phyloP scores from a whole-genome alignment of 1,139 yeast species.

The Pichia norvegensis region DNA sequence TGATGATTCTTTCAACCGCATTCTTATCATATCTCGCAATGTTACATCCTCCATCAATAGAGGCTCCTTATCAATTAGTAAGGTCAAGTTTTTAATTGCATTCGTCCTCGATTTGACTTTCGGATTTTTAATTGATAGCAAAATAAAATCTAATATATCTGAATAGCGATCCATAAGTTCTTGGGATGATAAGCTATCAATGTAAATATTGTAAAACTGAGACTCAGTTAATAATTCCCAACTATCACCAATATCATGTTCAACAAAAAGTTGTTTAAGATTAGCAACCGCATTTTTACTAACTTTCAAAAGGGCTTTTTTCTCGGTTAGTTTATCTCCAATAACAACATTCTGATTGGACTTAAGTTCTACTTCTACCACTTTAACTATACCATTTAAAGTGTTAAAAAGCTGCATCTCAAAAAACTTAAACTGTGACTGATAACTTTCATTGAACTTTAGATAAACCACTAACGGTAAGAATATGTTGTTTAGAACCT shows the following conservation, averaged over 20 bases:
- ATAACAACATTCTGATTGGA: slow-evolving; percentile 2
- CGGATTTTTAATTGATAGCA: slow-evolving; percentile 41
- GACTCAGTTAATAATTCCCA: not conserved
- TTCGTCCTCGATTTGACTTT: slow-evolving; percentile 57
- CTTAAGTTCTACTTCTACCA: slow-evolving; percentile 10
- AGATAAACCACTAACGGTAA: not conserved
- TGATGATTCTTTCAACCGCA: slow-evolving; percentile 49
- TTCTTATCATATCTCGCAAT: slow-evolving; percentile 46
- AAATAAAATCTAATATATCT: slow-evolving; percentile 42
- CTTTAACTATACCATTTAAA: not conserved
- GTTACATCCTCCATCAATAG: slow-evolving; percentile 40
- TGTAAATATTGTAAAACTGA: slow-evolving; percentile 5
- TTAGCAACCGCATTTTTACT: not conserved
- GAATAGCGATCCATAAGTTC: slow-evolving; percentile 40
- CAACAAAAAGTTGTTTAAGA: slow-evolving; percentile 2
- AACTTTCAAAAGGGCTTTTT: slow-evolving; percentile 1
- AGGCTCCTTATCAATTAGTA: slow-evolving; percentile 45
- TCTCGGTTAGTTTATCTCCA: slow-evolving; percentile 3
- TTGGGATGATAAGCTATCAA: slow-evolving; percentile 15
- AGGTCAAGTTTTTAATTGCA: slow-evolving; percentile 52
- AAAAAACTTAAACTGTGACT: not conserved
- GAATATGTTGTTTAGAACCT: too few relatives aligned
- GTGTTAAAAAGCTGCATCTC: not conserved
- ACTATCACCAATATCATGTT: not conserved
- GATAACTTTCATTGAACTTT: not conserved